Conservation (phyloP, 2,329 filamentous ascomycete genomes). For the Venturia effusa region DNA sequence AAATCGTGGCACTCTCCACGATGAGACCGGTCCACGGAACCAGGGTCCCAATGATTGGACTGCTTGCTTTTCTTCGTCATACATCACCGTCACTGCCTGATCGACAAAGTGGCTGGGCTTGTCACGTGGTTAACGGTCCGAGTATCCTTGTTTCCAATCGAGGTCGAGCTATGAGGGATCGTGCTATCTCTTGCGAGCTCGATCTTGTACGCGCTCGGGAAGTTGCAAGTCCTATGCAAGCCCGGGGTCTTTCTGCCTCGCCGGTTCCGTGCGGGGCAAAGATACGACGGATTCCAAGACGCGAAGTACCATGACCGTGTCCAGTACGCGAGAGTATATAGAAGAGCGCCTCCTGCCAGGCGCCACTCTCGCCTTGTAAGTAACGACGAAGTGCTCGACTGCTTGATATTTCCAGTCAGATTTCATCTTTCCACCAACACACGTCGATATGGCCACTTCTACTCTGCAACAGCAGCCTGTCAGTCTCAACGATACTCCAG, state of each 20-base stretch:
- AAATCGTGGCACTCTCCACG: too few species aligned
- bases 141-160: not conserved
- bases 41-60: too few species aligned
- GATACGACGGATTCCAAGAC: not conserved
- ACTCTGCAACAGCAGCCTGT: not conserved
- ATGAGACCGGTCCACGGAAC: too few species aligned
- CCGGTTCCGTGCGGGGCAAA: not conserved
- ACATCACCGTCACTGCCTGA: too few species aligned
- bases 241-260: not conserved
- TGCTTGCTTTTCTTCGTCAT: too few species aligned
- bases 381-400: too few species aligned
- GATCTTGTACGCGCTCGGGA: not conserved
- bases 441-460: not conserved
- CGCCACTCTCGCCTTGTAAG: not conserved
- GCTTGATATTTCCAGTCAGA: not conserved
- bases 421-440: not conserved
- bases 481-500: not conserved
- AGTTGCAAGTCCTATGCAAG: not conserved
- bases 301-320: not conserved
- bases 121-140: not conserved
- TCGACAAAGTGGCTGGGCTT: too few species aligned
- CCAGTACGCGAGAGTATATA: not conserved
- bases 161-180: not conserved
- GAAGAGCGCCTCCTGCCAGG: too few species aligned
- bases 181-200: not conserved